Percentiles rank a stretch among this genome's conserved stretches.
Conservation (phyloP, 78 protist species). For the Chrysochromulina parva region DNA sequence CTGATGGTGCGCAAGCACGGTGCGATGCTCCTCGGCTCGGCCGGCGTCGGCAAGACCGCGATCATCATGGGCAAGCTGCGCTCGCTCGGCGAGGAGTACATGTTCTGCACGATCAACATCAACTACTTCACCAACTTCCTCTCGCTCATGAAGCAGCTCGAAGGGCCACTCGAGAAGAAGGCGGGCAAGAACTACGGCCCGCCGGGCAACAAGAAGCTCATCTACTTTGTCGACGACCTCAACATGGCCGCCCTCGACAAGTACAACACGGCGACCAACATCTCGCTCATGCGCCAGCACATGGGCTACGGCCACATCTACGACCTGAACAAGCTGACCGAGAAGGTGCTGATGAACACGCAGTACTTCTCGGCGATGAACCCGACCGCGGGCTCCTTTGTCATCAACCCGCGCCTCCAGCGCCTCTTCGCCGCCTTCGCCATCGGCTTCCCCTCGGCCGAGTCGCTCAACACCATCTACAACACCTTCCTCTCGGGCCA, state of each 20-base stretch:
- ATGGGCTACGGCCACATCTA: slow-evolving; percentile 75
- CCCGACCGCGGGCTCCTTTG: slow-evolving; percentile 85
- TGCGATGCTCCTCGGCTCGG: slow-evolving; percentile 74
- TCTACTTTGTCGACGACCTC: slow-evolving; percentile 76
- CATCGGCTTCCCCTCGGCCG: slow-evolving; percentile 60
- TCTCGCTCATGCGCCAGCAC: slow-evolving; percentile 82
- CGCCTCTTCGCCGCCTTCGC: slow-evolving; percentile 77
- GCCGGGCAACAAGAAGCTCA: slow-evolving; percentile 57
- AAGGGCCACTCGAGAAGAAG: slow-evolving; percentile 67
- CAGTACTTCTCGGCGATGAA: slow-evolving; percentile 80
- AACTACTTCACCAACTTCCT: slow-evolving; percentile 72
- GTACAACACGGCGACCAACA: slow-evolving; percentile 84
- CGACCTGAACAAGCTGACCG: slow-evolving; percentile 45
- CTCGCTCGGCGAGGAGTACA: background rate
- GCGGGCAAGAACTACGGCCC: slow-evolving; percentile 69
- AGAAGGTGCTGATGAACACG: background rate
- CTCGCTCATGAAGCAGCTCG: slow-evolving; percentile 37
- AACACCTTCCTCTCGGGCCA: slow-evolving; percentile 35
- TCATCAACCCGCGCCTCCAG: slow-evolving; percentile 76
- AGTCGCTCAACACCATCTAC: slow-evolving; percentile 51
- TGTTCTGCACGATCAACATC: slow-evolving; percentile 50
- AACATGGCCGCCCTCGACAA: slow-evolving; percentile 85
- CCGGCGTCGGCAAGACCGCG: slow-evolving; percentile 87
- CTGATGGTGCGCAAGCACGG: slow-evolving; percentile 13
- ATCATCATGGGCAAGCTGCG: slow-evolving; percentile 50